Evolutionary conservation across 2,329 filamentous ascomycete genomes (phyloP), one percentile per base, ranked within the genome.

Genomic region (Domatiomyces catenatus): DNA sequence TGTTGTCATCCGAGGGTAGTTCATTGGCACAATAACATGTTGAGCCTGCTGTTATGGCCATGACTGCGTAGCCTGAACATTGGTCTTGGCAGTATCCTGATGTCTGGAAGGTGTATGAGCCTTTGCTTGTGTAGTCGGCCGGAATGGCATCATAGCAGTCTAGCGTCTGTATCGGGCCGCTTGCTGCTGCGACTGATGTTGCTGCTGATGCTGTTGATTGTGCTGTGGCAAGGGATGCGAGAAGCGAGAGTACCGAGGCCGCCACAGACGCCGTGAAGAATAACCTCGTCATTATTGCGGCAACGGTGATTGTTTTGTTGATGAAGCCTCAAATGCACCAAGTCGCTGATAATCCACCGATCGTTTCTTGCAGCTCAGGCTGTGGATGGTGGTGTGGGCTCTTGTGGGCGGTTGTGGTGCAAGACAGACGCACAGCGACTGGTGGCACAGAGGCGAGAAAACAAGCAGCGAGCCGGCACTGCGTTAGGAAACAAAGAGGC

Each of bases 11-110:
- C 15, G 80, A 71, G 0, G 88, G 88, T 46, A 89, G 74, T 52
- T 72, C 66, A 55, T 79, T 69, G 52, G 87, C 88, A 61, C 88
- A 94, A 61, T 73, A 85, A 68, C 88, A 94, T 56, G 78, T 67
- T 17, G 72, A 70, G 15, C 76, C 76, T 17, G 74, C 72, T 6
- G 74, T 76, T 44, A 85, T 68, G 28, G 74, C 86, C 60, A 81
- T 77, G 6, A 87, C 83, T 1, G 73, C 58, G 28, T 65, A 69
- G 36, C 75, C 71, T 20, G 69, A 59, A 61, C 79, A 82, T 54
- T 69, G 63, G 18, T 65, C 58, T 56, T 76, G 72, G 58, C 79
- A 82, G 56, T 73, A 73, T 49, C 77, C 76, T 26, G 66, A 64
- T 55, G 71, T 75, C 59, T 79, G 76, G 59, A 70, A 81, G 24